phyloP scores from a whole-genome alignment of 2,329 filamentous ascomycete genomes.

The Fusarium concolor region DNA sequence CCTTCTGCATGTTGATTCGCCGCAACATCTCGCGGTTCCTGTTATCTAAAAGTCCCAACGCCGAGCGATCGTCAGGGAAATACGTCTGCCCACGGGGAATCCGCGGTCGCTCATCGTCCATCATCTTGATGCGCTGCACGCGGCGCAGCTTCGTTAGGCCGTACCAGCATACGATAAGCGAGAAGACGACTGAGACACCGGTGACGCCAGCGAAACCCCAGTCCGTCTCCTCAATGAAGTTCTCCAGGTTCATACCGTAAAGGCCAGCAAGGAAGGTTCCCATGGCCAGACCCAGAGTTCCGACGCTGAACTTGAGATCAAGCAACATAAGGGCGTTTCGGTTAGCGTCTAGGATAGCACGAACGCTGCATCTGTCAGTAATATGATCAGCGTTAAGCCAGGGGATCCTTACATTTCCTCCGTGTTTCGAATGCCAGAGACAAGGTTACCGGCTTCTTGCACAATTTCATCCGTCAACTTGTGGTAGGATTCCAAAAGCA shows the following conservation, averaged over 20 bases:
- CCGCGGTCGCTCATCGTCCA: constrained; percentile 55
- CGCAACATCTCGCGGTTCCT: constrained; percentile 66
- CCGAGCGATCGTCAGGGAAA: constrained; percentile 50
- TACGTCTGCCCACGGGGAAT: constrained; percentile 57
- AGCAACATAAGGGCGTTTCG: constrained; percentile 98
- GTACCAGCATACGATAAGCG: constrained; percentile 82
- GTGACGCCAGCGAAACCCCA: constrained; percentile 86
- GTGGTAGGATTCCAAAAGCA: constrained; percentile 96
- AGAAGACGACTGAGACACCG: constrained; percentile 75
- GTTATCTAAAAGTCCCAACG: constrained; percentile 64
- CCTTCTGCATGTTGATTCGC: constrained; percentile 63
- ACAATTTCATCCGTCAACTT: constrained; percentile 99
- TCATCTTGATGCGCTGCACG: constrained; percentile 92
- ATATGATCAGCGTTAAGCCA: not conserved
- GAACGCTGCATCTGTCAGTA: constrained; percentile 70
- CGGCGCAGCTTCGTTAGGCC: constrained; percentile 85
- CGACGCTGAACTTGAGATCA: constrained; percentile 95
- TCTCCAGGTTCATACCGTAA: constrained; percentile 99
- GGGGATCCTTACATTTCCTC: constrained; percentile 86
- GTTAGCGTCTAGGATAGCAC: constrained; percentile 97
- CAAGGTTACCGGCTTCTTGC: constrained; percentile 91
- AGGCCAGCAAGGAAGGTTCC: constrained; percentile 97
- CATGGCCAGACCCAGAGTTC: constrained; percentile 92
- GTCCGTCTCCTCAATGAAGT: constrained; percentile 95
- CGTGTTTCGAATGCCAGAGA: constrained; percentile 95